phyloP scores from a whole-genome alignment of 495 filamentous ascomycete genomes.

The Barbatosphaeria neglecta region DNA sequence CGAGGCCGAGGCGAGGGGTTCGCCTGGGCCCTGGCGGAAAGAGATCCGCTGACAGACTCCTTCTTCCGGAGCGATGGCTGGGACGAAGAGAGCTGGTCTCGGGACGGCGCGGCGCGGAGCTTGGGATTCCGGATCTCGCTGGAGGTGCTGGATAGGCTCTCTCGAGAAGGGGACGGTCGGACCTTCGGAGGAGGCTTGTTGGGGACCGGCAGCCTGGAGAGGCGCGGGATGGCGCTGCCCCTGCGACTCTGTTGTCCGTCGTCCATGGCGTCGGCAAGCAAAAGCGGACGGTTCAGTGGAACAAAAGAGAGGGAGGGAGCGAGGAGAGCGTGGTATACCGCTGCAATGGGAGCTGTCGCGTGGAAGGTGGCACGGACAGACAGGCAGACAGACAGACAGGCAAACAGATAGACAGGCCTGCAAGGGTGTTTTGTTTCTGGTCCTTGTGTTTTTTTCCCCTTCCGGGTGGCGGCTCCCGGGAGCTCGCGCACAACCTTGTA shows the following conservation, averaged over 20 bases:
- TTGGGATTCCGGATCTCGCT: conserved; percentile 23
- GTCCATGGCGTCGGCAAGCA: neutral
- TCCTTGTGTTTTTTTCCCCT: too few relatives aligned
- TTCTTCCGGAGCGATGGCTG: conserved; percentile 1
- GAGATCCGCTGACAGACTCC: conserved; percentile 3
- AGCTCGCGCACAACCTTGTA: too few relatives aligned
- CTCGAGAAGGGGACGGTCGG: conserved; percentile 16
- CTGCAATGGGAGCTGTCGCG: neutral
- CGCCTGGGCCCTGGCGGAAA: conserved; percentile 5
- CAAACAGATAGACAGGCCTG: too few relatives aligned
- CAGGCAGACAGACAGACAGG: too few relatives aligned
- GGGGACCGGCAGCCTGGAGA: neutral
- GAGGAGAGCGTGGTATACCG: neutral
- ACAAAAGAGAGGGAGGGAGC: neutral
- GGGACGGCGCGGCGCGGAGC: conserved; percentile 28
- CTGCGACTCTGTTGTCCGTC: neutral
- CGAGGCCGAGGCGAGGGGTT: conserved; percentile 11
- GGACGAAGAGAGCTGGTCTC: conserved; percentile 26
- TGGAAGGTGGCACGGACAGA: neutral
- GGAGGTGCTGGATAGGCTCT: conserved; percentile 9
- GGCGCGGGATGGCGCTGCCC: conserved; percentile 2
- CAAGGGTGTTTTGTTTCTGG: too few relatives aligned
- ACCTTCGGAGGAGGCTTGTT: conserved; percentile 4
- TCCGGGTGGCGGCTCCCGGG: too few relatives aligned
- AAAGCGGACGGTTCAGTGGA: neutral